These are phyloP conservation scores for Melanopsichium pennsylvanicum DNA, from an alignment of 1,284 basidiomycete genomes.

Conservation along the genomic window DNA sequence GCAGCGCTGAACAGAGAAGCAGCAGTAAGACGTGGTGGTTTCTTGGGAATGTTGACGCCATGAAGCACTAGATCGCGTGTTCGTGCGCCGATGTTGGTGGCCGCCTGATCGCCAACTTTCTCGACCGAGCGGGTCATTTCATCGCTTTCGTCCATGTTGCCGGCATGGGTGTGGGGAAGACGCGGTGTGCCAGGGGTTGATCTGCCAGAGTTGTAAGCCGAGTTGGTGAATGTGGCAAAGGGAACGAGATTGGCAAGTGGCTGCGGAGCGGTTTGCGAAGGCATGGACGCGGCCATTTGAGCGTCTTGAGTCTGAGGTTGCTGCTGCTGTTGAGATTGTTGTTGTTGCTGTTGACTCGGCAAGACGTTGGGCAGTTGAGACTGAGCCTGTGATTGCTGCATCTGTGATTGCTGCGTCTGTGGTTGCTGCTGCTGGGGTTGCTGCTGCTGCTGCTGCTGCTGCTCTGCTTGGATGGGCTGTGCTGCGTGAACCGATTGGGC, in stretches of 20 bases:
- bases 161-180: conserved; percentile 5
- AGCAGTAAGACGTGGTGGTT: conserved; percentile 39
- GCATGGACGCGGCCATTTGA: background rate
- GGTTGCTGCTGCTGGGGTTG: conserved; percentile 5
- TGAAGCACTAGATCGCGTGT: conserved; percentile 45
- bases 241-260: conserved; percentile 20
- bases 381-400: background rate
- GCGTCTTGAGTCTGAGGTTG: background rate
- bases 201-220: conserved; percentile 31
- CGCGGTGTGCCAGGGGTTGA: conserved; percentile 38
- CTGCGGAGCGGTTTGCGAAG: conserved; percentile 23
- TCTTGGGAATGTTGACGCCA: conserved; percentile 48
- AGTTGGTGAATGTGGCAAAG: conserved; percentile 37
- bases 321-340: conserved; percentile 6
- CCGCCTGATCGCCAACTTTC: conserved; percentile 40
- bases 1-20: conserved; percentile 42
- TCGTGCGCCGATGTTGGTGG: conserved; percentile 40
- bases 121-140: conserved; percentile 41
- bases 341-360: conserved; percentile 10
- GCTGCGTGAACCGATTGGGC: background rate
- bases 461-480: background rate
- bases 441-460: conserved; percentile 9
- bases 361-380: background rate
- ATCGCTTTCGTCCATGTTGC: conserved; percentile 27
- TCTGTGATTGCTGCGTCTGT: too few species aligned